Evolutionary conservation across 805 yeast genomes (phyloP).

Genomic region (Wilhelminamyces savonicus): DNA sequence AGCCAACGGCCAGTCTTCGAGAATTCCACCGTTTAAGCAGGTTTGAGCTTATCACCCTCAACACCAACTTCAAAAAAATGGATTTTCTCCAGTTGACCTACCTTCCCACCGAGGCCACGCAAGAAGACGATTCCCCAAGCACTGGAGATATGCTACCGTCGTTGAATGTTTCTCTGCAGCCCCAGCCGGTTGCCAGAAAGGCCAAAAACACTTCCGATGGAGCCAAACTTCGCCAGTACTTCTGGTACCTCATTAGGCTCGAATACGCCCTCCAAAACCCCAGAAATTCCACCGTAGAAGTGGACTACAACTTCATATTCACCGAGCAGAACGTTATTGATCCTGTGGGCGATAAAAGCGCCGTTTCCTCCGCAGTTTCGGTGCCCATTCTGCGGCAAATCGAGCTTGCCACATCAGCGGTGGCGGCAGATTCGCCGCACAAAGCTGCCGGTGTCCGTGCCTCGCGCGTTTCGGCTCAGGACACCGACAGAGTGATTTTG

Average conservation of each 20-base stretch:
- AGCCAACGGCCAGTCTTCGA: slow-evolving; percentile 1
- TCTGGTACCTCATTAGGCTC: slow-evolving; percentile 25
- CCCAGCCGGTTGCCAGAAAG: no score
- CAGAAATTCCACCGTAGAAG: slow-evolving; percentile 2
- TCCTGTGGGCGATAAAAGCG: no score
- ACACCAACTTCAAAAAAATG: slow-evolving; percentile 11
- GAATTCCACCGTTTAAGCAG: slow-evolving; percentile 9
- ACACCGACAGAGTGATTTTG: slow-evolving; percentile 9
- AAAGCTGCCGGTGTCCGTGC: slow-evolving; percentile 1
- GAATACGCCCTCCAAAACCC: slow-evolving; percentile 14
- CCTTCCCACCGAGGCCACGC: no score
- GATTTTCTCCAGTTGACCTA: slow-evolving; percentile 13
- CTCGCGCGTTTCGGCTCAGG: no score
- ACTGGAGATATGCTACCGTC: no score
- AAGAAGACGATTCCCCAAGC: no score
- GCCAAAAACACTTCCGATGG: slow-evolving; percentile 13
- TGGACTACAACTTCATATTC: slow-evolving; percentile 7
- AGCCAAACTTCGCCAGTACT: slow-evolving; percentile 17
- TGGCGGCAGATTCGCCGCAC: slow-evolving; percentile 1
- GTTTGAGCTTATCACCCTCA: slow-evolving; percentile 19
- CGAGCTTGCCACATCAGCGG: no score
- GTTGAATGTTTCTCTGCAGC: no score
- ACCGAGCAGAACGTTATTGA: slow-evolving; percentile 4
- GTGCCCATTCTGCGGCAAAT: no score
- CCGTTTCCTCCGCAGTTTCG: no score